Evolutionary conservation across 2,329 filamentous ascomycete species (phyloP), one percentile per base, ranked within the genome.

Genomic region (Xylariaceae sp.): DNA sequence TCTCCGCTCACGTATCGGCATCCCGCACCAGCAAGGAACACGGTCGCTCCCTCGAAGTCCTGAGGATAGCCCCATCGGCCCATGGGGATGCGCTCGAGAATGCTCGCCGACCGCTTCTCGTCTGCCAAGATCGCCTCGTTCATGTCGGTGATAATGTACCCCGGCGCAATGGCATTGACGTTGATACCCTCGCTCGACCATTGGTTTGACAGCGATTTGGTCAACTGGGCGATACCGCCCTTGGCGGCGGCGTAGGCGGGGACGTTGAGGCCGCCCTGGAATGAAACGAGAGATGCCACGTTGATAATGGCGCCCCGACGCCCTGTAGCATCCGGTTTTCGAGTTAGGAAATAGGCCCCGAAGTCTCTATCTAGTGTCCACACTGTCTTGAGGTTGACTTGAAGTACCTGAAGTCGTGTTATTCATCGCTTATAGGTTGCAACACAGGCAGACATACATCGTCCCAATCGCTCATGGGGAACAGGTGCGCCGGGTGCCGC

Each of bases 101-200:
- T 96, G 65, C 86, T 86, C 57, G 79, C 83, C 58, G 88, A 80
- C 18, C 91, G 77, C 59, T 81, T 82, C 64, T 82, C 74, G 72
- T 96, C 85, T 46, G 85, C 81, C 39, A 95, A 82, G 66, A 96
- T 72, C 2, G 91, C 91, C 62, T 81, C 81, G 72, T 96, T 96
- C 92, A 96, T 96, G 57, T 96, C 92, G n/a, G 92, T 96, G 41
- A 83, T 88, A 63, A 96, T 89, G 73, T 96, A 96, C 0, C 92
- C 92, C 0, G 92, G 92, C 2, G 92, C 91, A 69, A 96, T 91
- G 18, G 88, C 89, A 72, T 96, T 96, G 48, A 96, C 91, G 1
- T 83, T 89, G 59, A 96, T 82, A 4, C 91, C 91, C 66, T 85
- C 81, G 24, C 77, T 72, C 0, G 87, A 85, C 92, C 92, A 96